These are phyloP conservation scores for Candida hungchunana DNA, from an alignment of 805 yeast species.

Conservation along the genomic window DNA sequence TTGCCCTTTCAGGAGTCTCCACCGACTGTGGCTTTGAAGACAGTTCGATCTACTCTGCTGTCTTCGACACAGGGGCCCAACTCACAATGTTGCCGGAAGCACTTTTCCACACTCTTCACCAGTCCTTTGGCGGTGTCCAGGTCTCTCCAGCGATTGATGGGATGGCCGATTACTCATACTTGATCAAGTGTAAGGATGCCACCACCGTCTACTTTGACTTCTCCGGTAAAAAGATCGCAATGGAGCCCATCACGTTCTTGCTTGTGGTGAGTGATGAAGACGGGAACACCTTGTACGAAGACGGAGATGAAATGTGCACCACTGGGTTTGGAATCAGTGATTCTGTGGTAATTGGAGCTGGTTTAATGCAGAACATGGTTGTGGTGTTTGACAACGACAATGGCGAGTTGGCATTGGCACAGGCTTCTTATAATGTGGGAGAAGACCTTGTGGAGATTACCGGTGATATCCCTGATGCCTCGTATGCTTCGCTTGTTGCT, in stretches of 20 bases:
- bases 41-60: conserved; percentile 1
- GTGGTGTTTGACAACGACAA: conserved; percentile 20
- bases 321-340: conserved; percentile 4
- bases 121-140: conserved; percentile 16
- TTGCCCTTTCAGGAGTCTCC: conserved; percentile 13
- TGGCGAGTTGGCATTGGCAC: conserved; percentile 17
- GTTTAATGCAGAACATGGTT: conserved; percentile 12
- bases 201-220: conserved; percentile 13
- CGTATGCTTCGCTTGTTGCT: conserved; percentile 8
- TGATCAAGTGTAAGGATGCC: conserved; percentile 23
- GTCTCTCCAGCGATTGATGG: conserved; percentile 26
- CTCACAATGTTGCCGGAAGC: conserved; percentile 8
- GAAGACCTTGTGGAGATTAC: conserved; percentile 14
- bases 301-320: conserved; percentile 19
- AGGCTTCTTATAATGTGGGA: conserved; percentile 2
- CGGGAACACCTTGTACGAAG: conserved; percentile 6
- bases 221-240: conserved; percentile 14
- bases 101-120: conserved; percentile 14
- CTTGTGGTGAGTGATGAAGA: conserved; percentile 8
- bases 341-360: conserved; percentile 13
- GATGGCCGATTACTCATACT: conserved; percentile 34
- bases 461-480: conserved; percentile 18
- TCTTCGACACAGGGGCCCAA: conserved; percentile 21
- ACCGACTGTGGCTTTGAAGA: conserved; percentile 14
- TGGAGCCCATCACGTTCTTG: conserved; percentile 11